Base-by-base conservation (phyloP, 208 protist species). In the Chromosphaera perkinsii region DNA sequence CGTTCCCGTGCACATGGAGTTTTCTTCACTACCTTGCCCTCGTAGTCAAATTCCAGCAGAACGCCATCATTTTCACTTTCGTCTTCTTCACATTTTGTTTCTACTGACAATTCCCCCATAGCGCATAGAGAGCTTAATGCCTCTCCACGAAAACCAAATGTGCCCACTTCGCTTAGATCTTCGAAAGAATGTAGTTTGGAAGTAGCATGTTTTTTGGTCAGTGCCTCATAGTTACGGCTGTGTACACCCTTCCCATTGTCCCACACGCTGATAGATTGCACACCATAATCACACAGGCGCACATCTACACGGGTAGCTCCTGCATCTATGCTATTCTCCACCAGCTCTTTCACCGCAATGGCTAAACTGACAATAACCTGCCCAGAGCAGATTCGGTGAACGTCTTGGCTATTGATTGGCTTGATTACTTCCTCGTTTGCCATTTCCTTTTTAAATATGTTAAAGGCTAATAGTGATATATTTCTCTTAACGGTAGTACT, bases 291-390 rank as follows among this genome's bases (percentile, higher is more conserved):
- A 1, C 56, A 35, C 40, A 35, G 4, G n/a, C 27, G 60, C 66
- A 24, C 29, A 51, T 36, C 37, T 26, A 55, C 29, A 7, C 29
- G 26, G 31, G 54, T 82, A 10, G 83, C 76, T 27, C 77, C 72
- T 0, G 85, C 85, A 63, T 89, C 85, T 3, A 86, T 9, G 14
- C 51, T 39, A 63, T 89, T 89, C 70, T 89, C 85, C 36, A 89
- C 40, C 1, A 89, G 59, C 64, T 89, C 85, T 62, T 89, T 89
- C 12, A 86, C 55, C 14, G 78, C 81, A 3, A 43, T 63, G 17
- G 56, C 42, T 20, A 85, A 56, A 29, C 72, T 73, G 17, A 78
- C n/a, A 33, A 89, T 75, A 14, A 89, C 85, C 72, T 89, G 85
- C 3, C 79, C 81, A 22, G 57, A 70, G 54, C 78, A 84, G n/a